Evolutionary conservation across 78 protist genomes (phyloP), one percentile per base, ranked within the genome.

Genomic region (Dictyostelium capitatum): DNA sequence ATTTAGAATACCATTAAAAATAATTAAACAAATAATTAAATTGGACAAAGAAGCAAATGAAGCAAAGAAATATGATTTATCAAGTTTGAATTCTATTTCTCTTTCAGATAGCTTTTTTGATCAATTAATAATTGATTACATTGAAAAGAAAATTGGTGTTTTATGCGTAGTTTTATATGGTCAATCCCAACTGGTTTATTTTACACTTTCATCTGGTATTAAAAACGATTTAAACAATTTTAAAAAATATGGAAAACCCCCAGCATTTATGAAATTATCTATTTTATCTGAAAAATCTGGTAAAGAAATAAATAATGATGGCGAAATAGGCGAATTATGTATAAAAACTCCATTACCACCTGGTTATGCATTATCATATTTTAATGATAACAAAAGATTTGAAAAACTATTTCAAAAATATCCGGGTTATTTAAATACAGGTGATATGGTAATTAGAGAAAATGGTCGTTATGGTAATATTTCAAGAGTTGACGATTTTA

Each of bases 401-500:
- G 5, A 54, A 53, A 32, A 8, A 4, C 95, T 95, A 43, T 15
- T 93, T 47, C 43, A 10, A 46, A 12, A 19, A 47, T 41, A 19
- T 59, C 25, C 69, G 1, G 96, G 95, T 65, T 89, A 43, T 51
- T 96, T 64, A 59, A 1, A 14, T 20, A 84, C 98, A 10, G 97
- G 97, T 59, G 96, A 97, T 75, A 84, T 95, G 6, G 96, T 89
- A 12, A 3, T 50, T 23, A 84, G 70, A 19, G 73, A 43, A 10
- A 79, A 91, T 19, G 95, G 92, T n/a, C 77, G 79, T 77, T 75
- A 91, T 43, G 53, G 7, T 50, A 43, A 95, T 17, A 51, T 92
- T 91, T 59, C 90, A 19, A 54, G 98, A 10, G 84, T 95, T 25
- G 98, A 97, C 46, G 98, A 97, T 74, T 89, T 97, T 25, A 95